phyloP scores from a whole-genome alignment of 257 asterid genomes.

The Catharanthus roseus region DNA sequence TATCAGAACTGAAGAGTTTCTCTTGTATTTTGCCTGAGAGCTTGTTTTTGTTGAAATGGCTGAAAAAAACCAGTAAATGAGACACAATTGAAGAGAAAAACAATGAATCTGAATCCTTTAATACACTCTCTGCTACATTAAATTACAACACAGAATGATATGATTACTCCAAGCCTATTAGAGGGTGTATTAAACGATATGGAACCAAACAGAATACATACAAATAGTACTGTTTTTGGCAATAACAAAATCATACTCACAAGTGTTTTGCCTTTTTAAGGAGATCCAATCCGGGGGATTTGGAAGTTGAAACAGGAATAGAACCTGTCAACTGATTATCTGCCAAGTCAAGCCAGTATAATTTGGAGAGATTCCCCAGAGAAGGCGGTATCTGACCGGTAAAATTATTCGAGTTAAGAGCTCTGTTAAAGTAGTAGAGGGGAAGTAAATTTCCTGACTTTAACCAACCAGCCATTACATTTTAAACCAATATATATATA shows the following conservation, averaged over 20 bases:
- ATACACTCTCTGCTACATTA: no score
- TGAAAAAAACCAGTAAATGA: constrained; percentile 36
- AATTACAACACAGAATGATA: no score
- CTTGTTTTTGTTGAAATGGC: constrained; percentile 91
- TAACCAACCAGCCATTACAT: neutral
- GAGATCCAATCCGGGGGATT: constrained; percentile 72
- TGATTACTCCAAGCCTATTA: no score
- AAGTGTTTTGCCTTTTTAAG: constrained; percentile 90
- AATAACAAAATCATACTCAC: constrained; percentile 58
- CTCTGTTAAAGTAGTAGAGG: constrained; percentile 41
- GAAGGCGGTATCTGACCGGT: constrained; percentile 84
- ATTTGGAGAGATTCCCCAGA: constrained; percentile 71
- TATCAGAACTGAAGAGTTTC: constrained; percentile 59
- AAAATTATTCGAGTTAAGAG: constrained; percentile 85
- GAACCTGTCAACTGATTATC: constrained; percentile 76
- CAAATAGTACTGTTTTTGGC: neutral
- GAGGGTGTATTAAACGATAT: no score
- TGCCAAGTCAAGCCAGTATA: constrained; percentile 92
- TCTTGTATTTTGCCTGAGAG: constrained; percentile 72
- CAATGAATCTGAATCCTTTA: no score
- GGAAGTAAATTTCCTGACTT: neutral
- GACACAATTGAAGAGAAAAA: constrained; percentile 11
- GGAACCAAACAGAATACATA: neutral
- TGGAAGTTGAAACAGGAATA: constrained; percentile 63
- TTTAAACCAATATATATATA: neutral